These are phyloP conservation scores for Phylloporus arenicola DNA, from an alignment of 768 basidiomycete species.

Conservation along the genomic window DNA sequence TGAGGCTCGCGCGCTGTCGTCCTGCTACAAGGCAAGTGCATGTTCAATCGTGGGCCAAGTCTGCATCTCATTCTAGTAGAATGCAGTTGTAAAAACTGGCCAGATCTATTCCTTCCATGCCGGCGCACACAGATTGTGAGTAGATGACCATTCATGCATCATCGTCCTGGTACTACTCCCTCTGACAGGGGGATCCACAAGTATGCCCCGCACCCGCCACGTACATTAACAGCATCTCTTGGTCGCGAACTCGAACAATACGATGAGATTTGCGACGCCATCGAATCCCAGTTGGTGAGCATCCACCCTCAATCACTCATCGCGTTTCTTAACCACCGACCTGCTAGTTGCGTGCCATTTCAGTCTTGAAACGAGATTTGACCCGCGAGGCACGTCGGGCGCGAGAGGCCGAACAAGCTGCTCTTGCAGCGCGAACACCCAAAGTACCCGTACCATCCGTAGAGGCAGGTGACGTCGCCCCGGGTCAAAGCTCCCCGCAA, in stretches of 20 bases:
- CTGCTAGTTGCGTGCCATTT: slow-evolving; percentile 61
- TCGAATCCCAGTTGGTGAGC: slow-evolving; percentile 67
- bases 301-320: not conserved
- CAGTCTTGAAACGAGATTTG: slow-evolving; percentile 66
- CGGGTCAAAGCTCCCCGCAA: slow-evolving; percentile 32
- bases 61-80: slow-evolving; percentile 30
- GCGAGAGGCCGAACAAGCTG: slow-evolving; percentile 39
- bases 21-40: slow-evolving; percentile 50
- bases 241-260: slow-evolving; percentile 74
- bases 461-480: slow-evolving; percentile 17
- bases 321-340: not conserved
- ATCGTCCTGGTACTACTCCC: not conserved
- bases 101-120: slow-evolving; percentile 68
- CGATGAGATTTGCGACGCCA: slow-evolving; percentile 72
- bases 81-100: slow-evolving; percentile 63
- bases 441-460: slow-evolving; percentile 22
- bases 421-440: slow-evolving; percentile 31
- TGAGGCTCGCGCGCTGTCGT: slow-evolving; percentile 56
- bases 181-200: slow-evolving; percentile 49
- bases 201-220: slow-evolving; percentile 58
- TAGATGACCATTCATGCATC: not conserved
- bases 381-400: slow-evolving; percentile 54
- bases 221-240: slow-evolving; percentile 56
- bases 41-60: not conserved
- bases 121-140: slow-evolving; percentile 61